These are phyloP conservation scores for Mycothermus thermophilus DNA, from an alignment of 495 filamentous ascomycete genomes.

Conservation along the genomic window DNA sequence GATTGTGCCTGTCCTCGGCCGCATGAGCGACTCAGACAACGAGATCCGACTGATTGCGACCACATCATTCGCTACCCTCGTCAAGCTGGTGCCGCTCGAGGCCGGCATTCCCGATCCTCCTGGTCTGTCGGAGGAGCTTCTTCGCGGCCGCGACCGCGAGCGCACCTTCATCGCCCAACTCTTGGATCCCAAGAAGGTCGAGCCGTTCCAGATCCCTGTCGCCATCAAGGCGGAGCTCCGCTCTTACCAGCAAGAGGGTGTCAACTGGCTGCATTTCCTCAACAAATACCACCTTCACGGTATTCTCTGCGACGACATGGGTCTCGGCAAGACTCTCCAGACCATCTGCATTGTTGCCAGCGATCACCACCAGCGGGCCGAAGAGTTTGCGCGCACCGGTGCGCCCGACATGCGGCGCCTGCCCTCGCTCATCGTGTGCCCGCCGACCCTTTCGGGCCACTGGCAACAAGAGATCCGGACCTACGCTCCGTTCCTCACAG, in stretches of 20 bases:
- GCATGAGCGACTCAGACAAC: constrained; percentile 98
- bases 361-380: constrained; percentile 84
- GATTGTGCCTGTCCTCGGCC: constrained; percentile 90
- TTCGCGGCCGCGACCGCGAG: constrained; percentile 82
- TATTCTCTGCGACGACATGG: constrained; percentile 98
- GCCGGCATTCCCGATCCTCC: constrained; percentile 95
- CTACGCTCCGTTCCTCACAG: constrained; percentile 85
- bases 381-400: constrained; percentile 72
- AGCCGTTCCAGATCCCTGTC: constrained; percentile 84
- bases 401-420: constrained; percentile 62
- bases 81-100: constrained; percentile 97
- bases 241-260: constrained; percentile 95
- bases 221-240: constrained; percentile 91
- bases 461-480: constrained; percentile 96
- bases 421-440: constrained; percentile 89
- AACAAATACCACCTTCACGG: constrained; percentile 96
- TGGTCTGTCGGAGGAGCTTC: constrained; percentile 72
- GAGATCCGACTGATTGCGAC: constrained; percentile 89
- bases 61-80: constrained; percentile 90
- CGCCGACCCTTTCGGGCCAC: constrained; percentile 92
- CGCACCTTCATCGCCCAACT: constrained; percentile 94
- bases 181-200: constrained; percentile 88
- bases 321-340: constrained; percentile 92
- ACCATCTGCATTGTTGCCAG: constrained; percentile 96
- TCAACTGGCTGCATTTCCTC: constrained; percentile 97